These are phyloP conservation scores for Pyrus pyrifolia DNA, from an alignment of 306 rosid genomes.

Conservation along the genomic window DNA sequence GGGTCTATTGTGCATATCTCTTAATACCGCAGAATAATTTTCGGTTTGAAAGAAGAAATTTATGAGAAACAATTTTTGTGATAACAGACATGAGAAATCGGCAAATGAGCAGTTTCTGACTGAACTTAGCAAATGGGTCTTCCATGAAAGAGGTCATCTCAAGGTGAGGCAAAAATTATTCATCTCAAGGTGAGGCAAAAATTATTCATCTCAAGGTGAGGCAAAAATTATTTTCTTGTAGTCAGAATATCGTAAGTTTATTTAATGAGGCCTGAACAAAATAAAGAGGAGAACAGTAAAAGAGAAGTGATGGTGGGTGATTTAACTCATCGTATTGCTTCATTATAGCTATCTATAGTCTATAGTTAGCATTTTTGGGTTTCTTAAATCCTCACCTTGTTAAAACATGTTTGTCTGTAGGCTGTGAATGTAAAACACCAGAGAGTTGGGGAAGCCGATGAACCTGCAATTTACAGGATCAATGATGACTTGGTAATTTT, in stretches of 20 bases:
- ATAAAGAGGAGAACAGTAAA: background rate
- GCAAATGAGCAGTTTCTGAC: conserved; percentile 84
- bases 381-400: conserved; percentile 14
- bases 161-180: conserved; percentile 50
- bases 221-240: background rate
- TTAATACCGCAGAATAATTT: background rate
- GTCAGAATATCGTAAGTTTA: background rate
- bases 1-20: background rate
- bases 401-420: conserved; percentile 32
- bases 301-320: background rate
- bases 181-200: conserved; percentile 68
- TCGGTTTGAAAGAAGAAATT: background rate
- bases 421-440: conserved; percentile 78
- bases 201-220: conserved; percentile 74
- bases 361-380: background rate
- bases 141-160: conserved; percentile 96
- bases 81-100: conserved; percentile 67
- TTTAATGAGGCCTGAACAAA: background rate
- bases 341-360: background rate
- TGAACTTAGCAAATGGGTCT: conserved; percentile 93
- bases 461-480: conserved; percentile 85
- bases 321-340: conserved; percentile 3
- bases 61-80: background rate
- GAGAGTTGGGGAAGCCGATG: conserved; percentile 69
- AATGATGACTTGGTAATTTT: conserved; percentile 80